Evolutionary conservation across 164 flowering plant species (phyloP).

Genomic region (Protea cynaroides): DNA sequence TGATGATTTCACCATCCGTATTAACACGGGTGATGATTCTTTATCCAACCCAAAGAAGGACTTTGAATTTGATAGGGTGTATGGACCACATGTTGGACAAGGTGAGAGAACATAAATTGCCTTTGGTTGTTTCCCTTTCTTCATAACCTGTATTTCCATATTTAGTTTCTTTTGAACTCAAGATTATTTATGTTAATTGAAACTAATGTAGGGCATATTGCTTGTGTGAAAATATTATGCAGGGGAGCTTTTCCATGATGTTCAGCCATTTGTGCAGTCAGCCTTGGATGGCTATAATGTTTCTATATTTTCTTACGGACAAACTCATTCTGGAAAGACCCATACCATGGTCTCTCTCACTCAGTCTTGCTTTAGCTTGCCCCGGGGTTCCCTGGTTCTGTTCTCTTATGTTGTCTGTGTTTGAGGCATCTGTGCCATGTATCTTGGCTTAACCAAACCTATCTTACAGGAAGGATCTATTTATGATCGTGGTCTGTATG

Average conservation of each 20-base stretch:
- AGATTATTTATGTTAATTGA: background rate
- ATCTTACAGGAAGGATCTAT: constrained; percentile 85
- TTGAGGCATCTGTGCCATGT: too few relatives aligned
- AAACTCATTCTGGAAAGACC: constrained; percentile 87
- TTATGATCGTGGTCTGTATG: constrained; percentile 92
- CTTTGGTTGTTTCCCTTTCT: constrained; percentile 6
- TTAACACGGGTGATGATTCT: constrained; percentile 66
- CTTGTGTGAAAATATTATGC: constrained; percentile 19
- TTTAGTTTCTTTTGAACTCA: background rate
- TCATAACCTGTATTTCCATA: background rate
- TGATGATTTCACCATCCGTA: constrained; percentile 76
- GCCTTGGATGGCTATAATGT: constrained; percentile 98
- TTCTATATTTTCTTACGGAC: constrained; percentile 91
- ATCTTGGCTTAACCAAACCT: too few relatives aligned
- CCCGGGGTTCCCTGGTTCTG: too few relatives aligned
- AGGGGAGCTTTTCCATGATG: constrained; percentile 89
- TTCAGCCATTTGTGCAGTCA: constrained; percentile 95
- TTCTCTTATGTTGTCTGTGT: too few relatives aligned
- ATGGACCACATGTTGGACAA: constrained; percentile 99
- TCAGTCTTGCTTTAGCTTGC: background rate
- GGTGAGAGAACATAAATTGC: constrained; percentile 34
- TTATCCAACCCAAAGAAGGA: constrained; percentile 76
- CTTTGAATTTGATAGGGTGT: constrained; percentile 94
- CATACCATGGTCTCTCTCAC: constrained; percentile 71
- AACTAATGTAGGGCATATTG: background rate